These are phyloP conservation scores for Cyclotella cryptica DNA, from an alignment of 108 stramenopile species.

Conservation along the genomic window DNA sequence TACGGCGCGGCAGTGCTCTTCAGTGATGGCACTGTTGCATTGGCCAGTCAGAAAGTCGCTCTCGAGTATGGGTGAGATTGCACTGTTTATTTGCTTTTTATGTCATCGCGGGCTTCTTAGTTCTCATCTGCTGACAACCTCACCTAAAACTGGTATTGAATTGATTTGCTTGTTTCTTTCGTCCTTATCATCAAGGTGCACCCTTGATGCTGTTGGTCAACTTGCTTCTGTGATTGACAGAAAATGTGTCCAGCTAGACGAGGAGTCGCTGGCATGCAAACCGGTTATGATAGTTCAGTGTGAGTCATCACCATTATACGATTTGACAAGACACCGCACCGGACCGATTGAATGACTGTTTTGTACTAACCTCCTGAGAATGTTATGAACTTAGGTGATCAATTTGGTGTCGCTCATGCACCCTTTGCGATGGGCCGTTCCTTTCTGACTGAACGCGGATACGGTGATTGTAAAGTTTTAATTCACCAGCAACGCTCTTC, in stretches of 20 bases:
- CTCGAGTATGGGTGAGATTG: constrained; percentile 81
- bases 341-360: too few species aligned
- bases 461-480: constrained; percentile 62
- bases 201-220: constrained; percentile 85
- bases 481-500: constrained; percentile 49
- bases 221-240: constrained; percentile 52
- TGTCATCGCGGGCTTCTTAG: too few species aligned
- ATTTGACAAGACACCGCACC: too few species aligned
- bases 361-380: too few species aligned
- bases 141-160: neutral
- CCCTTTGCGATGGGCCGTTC: constrained; percentile 85
- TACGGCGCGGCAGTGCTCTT: constrained; percentile 84
- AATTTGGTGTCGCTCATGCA: constrained; percentile 85
- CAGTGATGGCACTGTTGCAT: constrained; percentile 58
- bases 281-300: constrained; percentile 69
- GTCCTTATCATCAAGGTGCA: constrained; percentile 39
- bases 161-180: neutral
- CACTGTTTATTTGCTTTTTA: too few species aligned
- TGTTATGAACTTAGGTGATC: constrained; percentile 48
- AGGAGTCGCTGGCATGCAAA: constrained; percentile 14
- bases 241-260: constrained; percentile 30
- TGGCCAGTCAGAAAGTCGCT: constrained; percentile 67
- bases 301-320: neutral
- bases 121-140: too few species aligned
- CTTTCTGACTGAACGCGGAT: constrained; percentile 79